Percentiles rank a stretch among this genome's conserved stretches.
Evolutionary conservation across 495 filamentous ascomycete species (phyloP).

Genomic region (Neurospora hispaniola): DNA sequence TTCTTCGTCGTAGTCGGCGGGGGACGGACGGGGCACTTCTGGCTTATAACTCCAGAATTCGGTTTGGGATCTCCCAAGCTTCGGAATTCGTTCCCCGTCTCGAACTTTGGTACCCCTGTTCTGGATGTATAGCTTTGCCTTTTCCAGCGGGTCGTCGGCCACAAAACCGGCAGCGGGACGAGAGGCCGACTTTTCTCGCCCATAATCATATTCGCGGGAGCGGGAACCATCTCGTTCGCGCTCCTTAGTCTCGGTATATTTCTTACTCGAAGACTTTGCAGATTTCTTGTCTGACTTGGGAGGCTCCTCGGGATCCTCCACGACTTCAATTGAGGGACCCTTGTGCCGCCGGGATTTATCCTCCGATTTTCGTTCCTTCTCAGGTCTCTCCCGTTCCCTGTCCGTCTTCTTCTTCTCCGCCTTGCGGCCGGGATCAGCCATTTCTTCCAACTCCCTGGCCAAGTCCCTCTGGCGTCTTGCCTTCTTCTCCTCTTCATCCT

Average conservation of each 20-base stretch:
- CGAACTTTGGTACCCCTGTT: neutral
- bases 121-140: neutral
- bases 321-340: slow-evolving; percentile 16
- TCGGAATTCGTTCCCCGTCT: neutral
- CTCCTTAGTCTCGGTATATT: slow-evolving; percentile 22
- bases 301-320: slow-evolving; percentile 17
- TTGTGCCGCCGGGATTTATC: slow-evolving; percentile 25
- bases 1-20: slow-evolving; percentile 20
- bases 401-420: slow-evolving; percentile 18
- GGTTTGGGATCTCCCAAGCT: neutral
- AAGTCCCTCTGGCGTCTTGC: slow-evolving; percentile 11
- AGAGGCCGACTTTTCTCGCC: slow-evolving; percentile 21
- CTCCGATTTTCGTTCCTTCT: slow-evolving; percentile 25
- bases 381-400: slow-evolving; percentile 8
- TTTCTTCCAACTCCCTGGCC: slow-evolving; percentile 14
- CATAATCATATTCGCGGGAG: slow-evolving; percentile 17
- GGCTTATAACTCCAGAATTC: slow-evolving; percentile 18
- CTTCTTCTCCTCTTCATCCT: slow-evolving; percentile 17
- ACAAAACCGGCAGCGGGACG: slow-evolving; percentile 6
- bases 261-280: slow-evolving; percentile 27
- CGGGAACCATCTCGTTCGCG: slow-evolving; percentile 20
- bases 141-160: neutral
- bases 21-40: slow-evolving; percentile 25
- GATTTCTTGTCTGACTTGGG: slow-evolving; percentile 30
- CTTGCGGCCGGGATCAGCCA: neutral